These are phyloP conservation scores for Suhomyces sp. DNA, from an alignment of 805 yeast genomes.

Conservation along the genomic window DNA sequence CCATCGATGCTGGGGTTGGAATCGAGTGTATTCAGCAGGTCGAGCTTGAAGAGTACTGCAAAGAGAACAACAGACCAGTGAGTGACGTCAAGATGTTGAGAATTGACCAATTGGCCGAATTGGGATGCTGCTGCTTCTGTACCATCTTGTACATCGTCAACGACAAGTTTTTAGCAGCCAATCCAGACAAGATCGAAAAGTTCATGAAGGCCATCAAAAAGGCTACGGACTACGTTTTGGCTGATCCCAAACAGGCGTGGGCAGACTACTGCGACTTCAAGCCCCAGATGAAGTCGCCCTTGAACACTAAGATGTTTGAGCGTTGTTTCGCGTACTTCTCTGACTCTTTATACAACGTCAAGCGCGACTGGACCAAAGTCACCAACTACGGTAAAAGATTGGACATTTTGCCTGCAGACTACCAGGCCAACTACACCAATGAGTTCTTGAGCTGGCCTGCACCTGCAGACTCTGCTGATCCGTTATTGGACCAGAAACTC, in stretches of 20 bases:
- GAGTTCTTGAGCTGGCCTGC: conserved; percentile 49
- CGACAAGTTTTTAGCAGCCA: conserved; percentile 45
- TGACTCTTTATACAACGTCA: conserved; percentile 49
- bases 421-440: conserved; percentile 49
- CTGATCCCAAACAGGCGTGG: conserved; percentile 46
- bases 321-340: conserved; percentile 57
- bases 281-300: conserved; percentile 42
- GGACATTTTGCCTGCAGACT: conserved; percentile 49
- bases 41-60: conserved; percentile 50
- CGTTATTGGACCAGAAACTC: conserved; percentile 45
- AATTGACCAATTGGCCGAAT: conserved; percentile 53
- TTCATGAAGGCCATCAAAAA: conserved; percentile 48
- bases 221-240: conserved; percentile 49
- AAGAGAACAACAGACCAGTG: conserved; percentile 40
- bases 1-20: conserved; percentile 57
- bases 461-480: conserved; percentile 44
- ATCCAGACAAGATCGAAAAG: conserved; percentile 44
- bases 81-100: conserved; percentile 53
- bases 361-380: conserved; percentile 57
- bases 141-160: conserved; percentile 53
- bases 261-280: conserved; percentile 45
- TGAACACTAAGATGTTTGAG: conserved; percentile 46
- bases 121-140: conserved; percentile 60
- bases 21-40: conserved; percentile 60
- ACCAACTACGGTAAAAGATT: conserved; percentile 54